Evolutionary conservation across 345 rosid species (phyloP), one percentile per base, ranked within the genome.

Genomic region (Pugionium cornutum): DNA sequence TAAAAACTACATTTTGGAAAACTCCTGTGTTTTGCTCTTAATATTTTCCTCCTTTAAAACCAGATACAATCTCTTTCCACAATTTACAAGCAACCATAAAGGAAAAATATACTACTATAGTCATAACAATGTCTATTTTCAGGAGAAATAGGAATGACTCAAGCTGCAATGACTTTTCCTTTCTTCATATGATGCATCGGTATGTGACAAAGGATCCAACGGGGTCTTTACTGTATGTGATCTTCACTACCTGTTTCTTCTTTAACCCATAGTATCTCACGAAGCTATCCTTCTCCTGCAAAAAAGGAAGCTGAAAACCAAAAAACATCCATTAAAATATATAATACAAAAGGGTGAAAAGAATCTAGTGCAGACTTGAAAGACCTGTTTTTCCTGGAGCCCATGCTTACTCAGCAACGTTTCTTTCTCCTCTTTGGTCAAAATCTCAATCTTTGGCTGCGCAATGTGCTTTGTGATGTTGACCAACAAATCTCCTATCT

Each of bases 181-280:
- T 56, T 50, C 36, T 73, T 75, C 75, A 75, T 29, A 58, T 25
- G 62, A 75, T 53, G 70, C 70, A 69, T 26, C 75, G 58, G 75
- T 75, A 69, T 4, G 78, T 69, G 45, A 58, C 52, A 9, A 64
- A 69, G 25, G 46, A 33, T 8, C 72, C 79, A 64, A 64, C 54
- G 45, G 67, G 67, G 5, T 69, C 72, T 28, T 36, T 36, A 39
- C 66, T 69, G 79, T 75, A 75, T 35, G 72, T 75, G 40, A 75
- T 58, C 72, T 45, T 75, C 63, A 75, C 64, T 30, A 69, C 79
- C 72, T 75, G 79, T 6, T 44, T 54, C 33, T 69, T 75, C 75
- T 69, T 53, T 3, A 75, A 52, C 49, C 75, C 75, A 58, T 69
- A 47, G 72, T 75, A 69, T 47, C 70, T 69, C 61, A 53, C 79